Percentiles rank a stretch among this genome's conserved stretches.
Conservation (phyloP, 1,284 basidiomycete species). For the Crucibulum parvulum region DNA sequence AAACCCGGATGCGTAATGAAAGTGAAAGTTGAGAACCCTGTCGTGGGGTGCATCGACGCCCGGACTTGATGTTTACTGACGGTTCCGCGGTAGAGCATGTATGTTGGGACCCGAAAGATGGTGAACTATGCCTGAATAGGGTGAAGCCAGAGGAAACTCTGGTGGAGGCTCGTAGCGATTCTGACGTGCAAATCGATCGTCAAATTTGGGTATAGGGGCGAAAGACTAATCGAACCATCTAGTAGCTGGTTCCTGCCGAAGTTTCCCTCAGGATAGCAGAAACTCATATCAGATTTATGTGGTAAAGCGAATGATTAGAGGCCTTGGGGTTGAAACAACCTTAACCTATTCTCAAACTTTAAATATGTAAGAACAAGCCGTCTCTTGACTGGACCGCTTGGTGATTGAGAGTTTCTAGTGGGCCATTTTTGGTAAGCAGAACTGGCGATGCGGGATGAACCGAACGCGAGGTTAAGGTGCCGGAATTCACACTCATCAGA, state of each 20-base stretch:
- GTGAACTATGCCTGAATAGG: conserved; percentile 71
- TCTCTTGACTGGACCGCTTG: conserved; percentile 58
- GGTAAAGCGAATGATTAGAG: conserved; percentile 74
- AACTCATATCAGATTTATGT: conserved; percentile 70
- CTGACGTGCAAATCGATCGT: conserved; percentile 74
- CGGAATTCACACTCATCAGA: conserved; percentile 66
- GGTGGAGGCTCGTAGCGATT: conserved; percentile 68
- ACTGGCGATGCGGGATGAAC: conserved; percentile 69
- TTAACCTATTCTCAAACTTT: conserved; percentile 68
- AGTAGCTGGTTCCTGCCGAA: conserved; percentile 72
- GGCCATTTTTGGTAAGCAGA: conserved; percentile 72
- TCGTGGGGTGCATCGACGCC: conserved; percentile 59
- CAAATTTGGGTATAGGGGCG: conserved; percentile 71
- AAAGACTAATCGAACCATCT: conserved; percentile 75
- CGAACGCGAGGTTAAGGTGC: conserved; percentile 64
- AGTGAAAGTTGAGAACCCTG: conserved; percentile 60
- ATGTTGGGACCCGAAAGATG: conserved; percentile 72
- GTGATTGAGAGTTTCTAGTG: conserved; percentile 66
- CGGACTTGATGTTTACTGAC: conserved; percentile 59
- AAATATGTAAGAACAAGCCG: conserved; percentile 62
- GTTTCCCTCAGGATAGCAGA: conserved; percentile 75
- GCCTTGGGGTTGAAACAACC: conserved; percentile 64
- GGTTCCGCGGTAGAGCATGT: conserved; percentile 63
- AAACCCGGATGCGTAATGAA: conserved; percentile 54
- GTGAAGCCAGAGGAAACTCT: conserved; percentile 72